Evolutionary conservation across 176 grass and related monocot species (phyloP).

Genomic region (Pharus latifolius): DNA sequence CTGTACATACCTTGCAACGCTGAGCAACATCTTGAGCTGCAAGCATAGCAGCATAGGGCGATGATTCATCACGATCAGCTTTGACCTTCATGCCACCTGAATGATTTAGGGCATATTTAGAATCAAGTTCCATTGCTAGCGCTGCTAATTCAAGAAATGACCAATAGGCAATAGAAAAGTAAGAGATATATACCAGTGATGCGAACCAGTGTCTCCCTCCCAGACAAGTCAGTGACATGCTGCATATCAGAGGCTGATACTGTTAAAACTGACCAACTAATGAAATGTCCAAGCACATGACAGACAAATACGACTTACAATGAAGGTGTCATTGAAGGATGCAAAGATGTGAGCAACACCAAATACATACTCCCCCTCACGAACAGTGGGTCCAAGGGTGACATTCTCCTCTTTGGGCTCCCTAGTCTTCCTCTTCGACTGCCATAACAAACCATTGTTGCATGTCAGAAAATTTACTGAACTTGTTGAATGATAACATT

Average conservation of each 20-base stretch:
- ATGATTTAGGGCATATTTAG: not conserved
- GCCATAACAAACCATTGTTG: not conserved
- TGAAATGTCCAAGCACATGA: not conserved
- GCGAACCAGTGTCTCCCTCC: constrained; percentile 69
- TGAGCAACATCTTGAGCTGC: constrained; percentile 75
- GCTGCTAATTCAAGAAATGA: not conserved
- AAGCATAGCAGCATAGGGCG: constrained; percentile 95
- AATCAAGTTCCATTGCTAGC: not conserved
- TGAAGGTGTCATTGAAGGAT: constrained; percentile 83
- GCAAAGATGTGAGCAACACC: constrained; percentile 76
- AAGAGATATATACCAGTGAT: constrained; percentile 46
- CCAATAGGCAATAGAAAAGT: not conserved
- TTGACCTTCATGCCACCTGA: constrained; percentile 91
- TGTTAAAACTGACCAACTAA: not conserved
- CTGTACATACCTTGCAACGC: constrained; percentile 52
- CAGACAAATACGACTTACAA: constrained; percentile 27
- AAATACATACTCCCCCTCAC: constrained; percentile 74
- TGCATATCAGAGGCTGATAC: constrained; percentile 11
- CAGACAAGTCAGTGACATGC: constrained; percentile 81
- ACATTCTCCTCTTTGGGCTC: constrained; percentile 87
- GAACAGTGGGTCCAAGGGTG: constrained; percentile 62
- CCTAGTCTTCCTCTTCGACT: constrained; percentile 77
- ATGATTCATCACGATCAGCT: constrained; percentile 88
- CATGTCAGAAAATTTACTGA: not conserved
- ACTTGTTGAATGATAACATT: not conserved